Evolutionary conservation across 2,329 filamentous ascomycete species (phyloP).

Genomic region (Clarireedia paspali): DNA sequence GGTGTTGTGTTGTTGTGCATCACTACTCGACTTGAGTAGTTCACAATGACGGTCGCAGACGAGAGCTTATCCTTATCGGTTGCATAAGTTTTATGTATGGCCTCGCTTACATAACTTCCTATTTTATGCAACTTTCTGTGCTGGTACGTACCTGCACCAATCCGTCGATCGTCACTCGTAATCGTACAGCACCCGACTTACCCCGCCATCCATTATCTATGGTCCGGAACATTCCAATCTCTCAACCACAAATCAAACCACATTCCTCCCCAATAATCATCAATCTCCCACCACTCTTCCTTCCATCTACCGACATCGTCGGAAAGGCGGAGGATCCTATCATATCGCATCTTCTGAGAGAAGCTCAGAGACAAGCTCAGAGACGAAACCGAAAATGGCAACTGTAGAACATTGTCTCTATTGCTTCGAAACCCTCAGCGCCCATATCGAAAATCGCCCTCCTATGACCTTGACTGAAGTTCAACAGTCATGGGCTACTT

Average conservation of each 20-base stretch:
- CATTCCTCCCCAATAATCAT: not conserved
- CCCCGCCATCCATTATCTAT: not conserved
- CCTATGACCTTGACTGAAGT: constrained; percentile 61
- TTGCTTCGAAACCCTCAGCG: constrained; percentile 82
- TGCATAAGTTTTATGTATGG: no score
- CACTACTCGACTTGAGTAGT: no score
- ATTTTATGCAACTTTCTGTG: no score
- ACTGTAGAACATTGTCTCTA: constrained; percentile 78
- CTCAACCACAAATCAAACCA: not conserved
- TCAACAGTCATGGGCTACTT: constrained; percentile 51
- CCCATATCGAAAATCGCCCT: constrained; percentile 63
- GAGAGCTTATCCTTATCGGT: no score
- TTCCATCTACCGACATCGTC: not conserved
- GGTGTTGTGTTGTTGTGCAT: no score
- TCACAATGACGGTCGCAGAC: no score
- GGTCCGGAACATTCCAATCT: not conserved
- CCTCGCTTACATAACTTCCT: no score
- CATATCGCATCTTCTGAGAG: not conserved
- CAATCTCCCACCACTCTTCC: not conserved
- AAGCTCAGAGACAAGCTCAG: not conserved
- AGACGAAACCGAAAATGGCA: constrained; percentile 54
- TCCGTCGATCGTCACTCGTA: no score
- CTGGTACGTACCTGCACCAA: no score
- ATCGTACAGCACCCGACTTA: no score
- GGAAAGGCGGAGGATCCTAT: not conserved